A percentile compares a stretch with the other conserved stretches of the same genome.
These are phyloP conservation scores for Cinnamomum chago DNA, from an alignment of 164 flowering plant species.

Conservation along the genomic window DNA sequence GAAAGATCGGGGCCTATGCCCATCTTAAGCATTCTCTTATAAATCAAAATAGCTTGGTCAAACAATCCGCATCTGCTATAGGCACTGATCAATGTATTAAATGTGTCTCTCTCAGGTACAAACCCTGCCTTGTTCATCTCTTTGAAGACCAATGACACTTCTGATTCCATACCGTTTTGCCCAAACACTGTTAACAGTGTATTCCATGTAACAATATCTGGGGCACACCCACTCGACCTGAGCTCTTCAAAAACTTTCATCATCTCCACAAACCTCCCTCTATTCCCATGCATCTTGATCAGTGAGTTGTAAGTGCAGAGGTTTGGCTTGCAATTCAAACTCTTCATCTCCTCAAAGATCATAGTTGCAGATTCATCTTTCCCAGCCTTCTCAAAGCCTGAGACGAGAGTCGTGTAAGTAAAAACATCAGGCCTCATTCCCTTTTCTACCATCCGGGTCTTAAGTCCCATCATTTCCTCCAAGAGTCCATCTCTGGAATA, in stretches of 20 bases:
- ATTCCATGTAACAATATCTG: constrained; percentile 96
- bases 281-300: constrained; percentile 86
- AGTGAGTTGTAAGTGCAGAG: constrained; percentile 89
- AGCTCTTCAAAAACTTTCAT: constrained; percentile 84
- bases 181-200: constrained; percentile 85
- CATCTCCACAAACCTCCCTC: constrained; percentile 81
- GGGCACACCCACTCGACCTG: constrained; percentile 42
- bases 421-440: constrained; percentile 84
- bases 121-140: constrained; percentile 96
- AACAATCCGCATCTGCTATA: constrained; percentile 77
- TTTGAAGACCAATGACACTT: constrained; percentile 77
- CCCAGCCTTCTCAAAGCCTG: constrained; percentile 89
- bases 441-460: constrained; percentile 53
- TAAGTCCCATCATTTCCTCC: constrained; percentile 74
- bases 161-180: constrained; percentile 85
- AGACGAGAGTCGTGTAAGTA: constrained; percentile 81
- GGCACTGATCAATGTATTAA: constrained; percentile 82
- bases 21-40: constrained; percentile 61
- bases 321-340: constrained; percentile 69
- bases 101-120: constrained; percentile 88
- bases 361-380: constrained; percentile 74
- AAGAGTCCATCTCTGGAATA: constrained; percentile 73
- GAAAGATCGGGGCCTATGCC: constrained; percentile 81
- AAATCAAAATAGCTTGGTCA: constrained; percentile 77
- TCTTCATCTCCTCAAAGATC: constrained; percentile 79